Evolutionary conservation across 2,329 filamentous ascomycete genomes (phyloP).

Genomic region (Juglanconis juglandina): DNA sequence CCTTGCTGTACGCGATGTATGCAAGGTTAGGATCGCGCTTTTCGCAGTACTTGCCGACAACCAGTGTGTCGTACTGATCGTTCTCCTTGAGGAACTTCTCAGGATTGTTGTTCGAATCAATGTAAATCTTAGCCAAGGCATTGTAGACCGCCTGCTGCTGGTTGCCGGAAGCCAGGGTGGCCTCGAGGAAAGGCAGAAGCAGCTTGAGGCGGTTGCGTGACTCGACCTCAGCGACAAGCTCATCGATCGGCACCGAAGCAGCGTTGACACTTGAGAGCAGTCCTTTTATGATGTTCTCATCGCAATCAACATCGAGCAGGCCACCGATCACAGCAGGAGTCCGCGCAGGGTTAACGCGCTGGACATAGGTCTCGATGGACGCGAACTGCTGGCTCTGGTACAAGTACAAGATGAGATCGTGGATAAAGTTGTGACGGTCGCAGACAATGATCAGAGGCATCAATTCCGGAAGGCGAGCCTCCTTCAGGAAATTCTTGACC

Average conservation of each 20-base stretch:
- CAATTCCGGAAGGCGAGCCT: constrained; percentile 87
- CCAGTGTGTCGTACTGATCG: constrained; percentile 88
- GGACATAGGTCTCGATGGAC: constrained; percentile 97
- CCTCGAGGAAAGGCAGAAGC: constrained; percentile 91
- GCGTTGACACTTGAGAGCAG: constrained; percentile 82
- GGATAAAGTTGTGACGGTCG: constrained; percentile 98
- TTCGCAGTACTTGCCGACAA: constrained; percentile 96
- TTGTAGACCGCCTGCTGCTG: constrained; percentile 97
- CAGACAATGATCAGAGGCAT: constrained; percentile 96
- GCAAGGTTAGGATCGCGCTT: constrained; percentile 96
- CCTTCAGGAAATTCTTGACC: constrained; percentile 99
- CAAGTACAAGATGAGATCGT: constrained; percentile 91
- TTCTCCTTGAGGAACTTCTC: constrained; percentile 98
- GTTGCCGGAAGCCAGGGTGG: constrained; percentile 82
- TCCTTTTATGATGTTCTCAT: constrained; percentile 93
- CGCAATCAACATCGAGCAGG: constrained; percentile 92
- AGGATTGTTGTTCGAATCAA: constrained; percentile 96
- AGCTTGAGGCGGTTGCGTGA: constrained; percentile 93
- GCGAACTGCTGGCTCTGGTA: constrained; percentile 99
- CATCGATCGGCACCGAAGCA: constrained; percentile 83
- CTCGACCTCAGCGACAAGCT: constrained; percentile 93
- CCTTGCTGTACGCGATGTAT: constrained; percentile 93
- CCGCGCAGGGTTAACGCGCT: constrained; percentile 87
- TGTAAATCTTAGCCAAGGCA: constrained; percentile 97
- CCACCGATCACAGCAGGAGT: constrained; percentile 92